These are phyloP conservation scores for Amanita pallidorosea DNA, from an alignment of 768 basidiomycete genomes.

Conservation along the genomic window DNA sequence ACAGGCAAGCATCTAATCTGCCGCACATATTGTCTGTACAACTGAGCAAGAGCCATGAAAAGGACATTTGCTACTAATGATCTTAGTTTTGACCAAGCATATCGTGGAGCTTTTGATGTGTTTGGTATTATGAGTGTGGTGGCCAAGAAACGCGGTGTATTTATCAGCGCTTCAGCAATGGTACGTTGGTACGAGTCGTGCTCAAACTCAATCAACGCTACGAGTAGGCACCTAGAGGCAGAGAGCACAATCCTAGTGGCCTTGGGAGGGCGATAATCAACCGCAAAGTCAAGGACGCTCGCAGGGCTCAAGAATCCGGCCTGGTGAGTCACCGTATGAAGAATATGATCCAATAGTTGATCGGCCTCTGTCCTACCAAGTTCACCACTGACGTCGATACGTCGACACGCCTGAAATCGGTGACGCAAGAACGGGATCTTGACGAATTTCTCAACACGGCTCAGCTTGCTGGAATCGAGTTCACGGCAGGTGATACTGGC, in stretches of 20 bases:
- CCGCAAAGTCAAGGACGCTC: conserved; percentile 71
- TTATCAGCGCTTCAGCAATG: not conserved
- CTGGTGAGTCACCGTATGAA: conserved; percentile 35
- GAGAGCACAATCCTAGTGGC: conserved; percentile 64
- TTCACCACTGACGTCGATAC: conserved; percentile 69
- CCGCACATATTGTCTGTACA: conserved; percentile 33
- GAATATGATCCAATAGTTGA: not conserved
- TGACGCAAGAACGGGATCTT: conserved; percentile 92
- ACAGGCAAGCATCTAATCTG: conserved; percentile 30
- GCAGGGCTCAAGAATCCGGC: conserved; percentile 46
- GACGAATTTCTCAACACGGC: conserved; percentile 96
- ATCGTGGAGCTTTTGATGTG: too few relatives aligned
- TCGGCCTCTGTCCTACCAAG: conserved; percentile 25
- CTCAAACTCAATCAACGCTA: not conserved
- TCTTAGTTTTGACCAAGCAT: too few relatives aligned
- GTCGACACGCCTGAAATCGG: conserved; percentile 66
- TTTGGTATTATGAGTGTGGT: too few relatives aligned
- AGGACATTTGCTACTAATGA: not conserved
- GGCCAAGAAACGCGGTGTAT: not conserved
- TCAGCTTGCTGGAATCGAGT: conserved; percentile 89
- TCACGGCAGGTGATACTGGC: conserved; percentile 73
- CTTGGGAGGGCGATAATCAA: conserved; percentile 96
- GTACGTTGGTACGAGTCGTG: not conserved
- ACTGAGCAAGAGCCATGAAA: conserved; percentile 12
- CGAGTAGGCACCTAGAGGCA: conserved; percentile 45